phyloP scores from a whole-genome alignment of 2,329 filamentous ascomycete species.

The Eurotiales sp. region DNA sequence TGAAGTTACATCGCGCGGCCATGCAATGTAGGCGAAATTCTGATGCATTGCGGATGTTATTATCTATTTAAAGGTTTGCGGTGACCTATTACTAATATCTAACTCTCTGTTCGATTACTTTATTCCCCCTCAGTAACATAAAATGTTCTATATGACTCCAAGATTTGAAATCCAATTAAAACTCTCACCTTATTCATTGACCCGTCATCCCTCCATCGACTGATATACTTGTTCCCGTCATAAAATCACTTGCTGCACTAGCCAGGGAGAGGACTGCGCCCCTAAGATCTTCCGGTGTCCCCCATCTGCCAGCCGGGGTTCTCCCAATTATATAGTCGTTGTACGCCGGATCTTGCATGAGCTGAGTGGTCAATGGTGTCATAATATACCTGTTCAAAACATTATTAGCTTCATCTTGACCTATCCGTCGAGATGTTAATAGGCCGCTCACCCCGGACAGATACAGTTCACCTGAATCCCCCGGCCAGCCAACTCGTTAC shows the following conservation, averaged over 20 bases:
- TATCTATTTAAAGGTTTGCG: too few relatives aligned
- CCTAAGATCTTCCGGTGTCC: constrained; percentile 20
- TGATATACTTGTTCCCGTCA: constrained; percentile 17
- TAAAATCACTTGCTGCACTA: constrained; percentile 20
- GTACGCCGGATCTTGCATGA: neutral
- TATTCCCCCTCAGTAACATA: neutral
- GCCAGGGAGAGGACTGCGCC: constrained; percentile 21
- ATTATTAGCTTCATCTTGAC: neutral
- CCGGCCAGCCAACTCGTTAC: constrained; percentile 71
- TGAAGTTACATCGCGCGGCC: too few relatives aligned
- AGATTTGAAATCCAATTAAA: too few relatives aligned
- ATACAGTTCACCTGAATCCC: constrained; percentile 66
- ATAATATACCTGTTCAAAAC: neutral
- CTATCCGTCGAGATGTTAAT: too few relatives aligned
- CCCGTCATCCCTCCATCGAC: constrained; percentile 2
- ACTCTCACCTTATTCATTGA: neutral
- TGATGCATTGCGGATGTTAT: too few relatives aligned
- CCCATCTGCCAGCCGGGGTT: constrained; percentile 19
- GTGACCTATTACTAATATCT: too few relatives aligned
- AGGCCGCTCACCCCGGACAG: neutral
- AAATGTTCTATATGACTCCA: neutral
- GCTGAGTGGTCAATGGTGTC: neutral
- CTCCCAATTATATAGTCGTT: neutral
- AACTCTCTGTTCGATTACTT: too few relatives aligned
- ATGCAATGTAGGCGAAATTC: too few relatives aligned